Evolutionary conservation across 1,284 basidiomycete genomes (phyloP).

Genomic region (Fomes fomentarius): DNA sequence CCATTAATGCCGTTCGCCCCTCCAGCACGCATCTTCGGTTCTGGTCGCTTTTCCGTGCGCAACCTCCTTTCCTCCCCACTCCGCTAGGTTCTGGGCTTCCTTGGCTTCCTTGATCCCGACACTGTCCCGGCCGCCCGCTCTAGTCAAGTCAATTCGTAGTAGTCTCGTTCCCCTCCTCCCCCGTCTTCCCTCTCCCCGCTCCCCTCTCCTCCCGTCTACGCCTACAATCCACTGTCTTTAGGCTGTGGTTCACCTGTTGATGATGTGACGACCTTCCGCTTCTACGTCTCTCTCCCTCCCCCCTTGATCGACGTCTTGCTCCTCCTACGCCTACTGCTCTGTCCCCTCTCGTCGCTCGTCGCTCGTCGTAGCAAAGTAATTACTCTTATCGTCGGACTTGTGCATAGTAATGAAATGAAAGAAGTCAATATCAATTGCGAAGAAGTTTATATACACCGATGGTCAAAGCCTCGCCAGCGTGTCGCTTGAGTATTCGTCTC

Average conservation of each 20-base stretch:
- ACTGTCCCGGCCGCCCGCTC: neutral
- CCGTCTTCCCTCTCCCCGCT: too few relatives aligned
- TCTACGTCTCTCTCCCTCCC: neutral
- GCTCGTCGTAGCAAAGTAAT: slow-evolving; percentile 3
- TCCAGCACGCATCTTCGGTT: too few relatives aligned
- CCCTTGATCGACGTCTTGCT: neutral
- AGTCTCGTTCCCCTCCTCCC: neutral
- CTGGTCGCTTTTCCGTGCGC: too few relatives aligned
- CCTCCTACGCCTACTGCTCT: neutral
- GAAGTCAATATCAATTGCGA: too few relatives aligned
- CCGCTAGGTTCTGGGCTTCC: too few relatives aligned
- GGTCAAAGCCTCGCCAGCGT: neutral
- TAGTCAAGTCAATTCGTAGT: neutral
- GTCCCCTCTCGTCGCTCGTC: neutral
- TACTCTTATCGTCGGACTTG: slow-evolving; percentile 2
- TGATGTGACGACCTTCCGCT: too few relatives aligned
- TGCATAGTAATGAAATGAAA: slow-evolving; percentile 19
- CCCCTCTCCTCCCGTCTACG: neutral
- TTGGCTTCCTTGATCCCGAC: too few relatives aligned
- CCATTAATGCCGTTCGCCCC: too few relatives aligned
- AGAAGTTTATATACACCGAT: slow-evolving; percentile 2
- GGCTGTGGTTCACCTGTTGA: too few relatives aligned
- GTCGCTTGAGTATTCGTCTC: neutral
- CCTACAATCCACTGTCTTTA: too few relatives aligned
- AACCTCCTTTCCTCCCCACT: too few relatives aligned